Base-by-base conservation (phyloP, 2,329 filamentous ascomycete genomes). In the Exserohilum turcica region DNA sequence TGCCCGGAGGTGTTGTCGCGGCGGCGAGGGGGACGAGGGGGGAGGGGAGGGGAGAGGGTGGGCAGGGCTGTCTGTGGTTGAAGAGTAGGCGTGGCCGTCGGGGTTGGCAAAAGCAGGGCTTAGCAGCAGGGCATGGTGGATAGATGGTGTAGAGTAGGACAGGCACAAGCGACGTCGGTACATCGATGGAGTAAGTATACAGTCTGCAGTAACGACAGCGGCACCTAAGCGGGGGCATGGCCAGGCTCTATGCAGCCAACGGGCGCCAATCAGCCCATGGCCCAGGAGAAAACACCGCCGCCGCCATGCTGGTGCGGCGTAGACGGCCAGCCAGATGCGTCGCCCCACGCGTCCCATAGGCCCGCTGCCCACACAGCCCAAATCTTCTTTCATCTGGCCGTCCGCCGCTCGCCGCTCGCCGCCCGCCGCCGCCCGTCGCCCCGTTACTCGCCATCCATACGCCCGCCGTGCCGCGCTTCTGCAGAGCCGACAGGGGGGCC, bases 211-310 rank as follows among this genome's bases (percentile, higher is more conserved):
- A 24, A 24, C 35, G 44, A 19, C 36, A 39, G 44, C 44, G 44
- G 48, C 49, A 46, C 46, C 48, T 51, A 45, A 51, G 47, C 47
- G 35, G 63, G 53, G 56, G 62, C 60, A 61, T 58, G 60, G 61
- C 62, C 64, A 28, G 19, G 50, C 59, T 47, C 18, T 13, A 24
- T 33, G 36, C 36, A 44, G 32, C 18, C 28, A 43, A 43, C 45
- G 9, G 21, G 21, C 21, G 21, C 62, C 62, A 65, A 65, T 61
- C 58, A 61, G 39, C 32, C 43, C 21, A 24, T 24, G 6, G 6
- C 29, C 12, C 32, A 35, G 46, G 53, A 37, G 48, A 36, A 39
- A 40, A 42, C 44, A 38, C 31, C 48, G 43, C 24, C 28, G 47
- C 24, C 46, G 39, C 21, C 21, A 24, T 7, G 21, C 21, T 38